These are phyloP conservation scores for Lagenidium giganteum DNA, from an alignment of 352 stramenopile species.

Conservation along the genomic window DNA sequence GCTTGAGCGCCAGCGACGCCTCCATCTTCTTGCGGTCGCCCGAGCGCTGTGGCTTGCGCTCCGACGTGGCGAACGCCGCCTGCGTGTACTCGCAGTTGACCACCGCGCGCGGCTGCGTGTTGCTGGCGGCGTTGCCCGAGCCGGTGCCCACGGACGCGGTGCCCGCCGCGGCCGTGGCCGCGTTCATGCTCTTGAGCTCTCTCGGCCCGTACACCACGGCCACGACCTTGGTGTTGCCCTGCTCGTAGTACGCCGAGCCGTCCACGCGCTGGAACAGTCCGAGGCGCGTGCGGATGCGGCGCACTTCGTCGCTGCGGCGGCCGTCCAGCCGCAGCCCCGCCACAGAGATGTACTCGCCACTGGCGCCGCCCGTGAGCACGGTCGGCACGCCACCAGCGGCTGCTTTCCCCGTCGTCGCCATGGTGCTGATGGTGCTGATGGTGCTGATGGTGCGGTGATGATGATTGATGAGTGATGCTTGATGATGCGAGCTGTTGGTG, in stretches of 20 bases:
- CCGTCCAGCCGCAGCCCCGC: slow-evolving; percentile 82
- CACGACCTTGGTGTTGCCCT: slow-evolving; percentile 89
- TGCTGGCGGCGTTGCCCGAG: slow-evolving; percentile 53
- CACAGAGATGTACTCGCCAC: slow-evolving; percentile 80
- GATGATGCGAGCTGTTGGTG: too few species aligned
- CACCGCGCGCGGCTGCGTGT: slow-evolving; percentile 60
- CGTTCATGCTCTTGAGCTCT: slow-evolving; percentile 49
- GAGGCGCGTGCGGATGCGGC: slow-evolving; percentile 76
- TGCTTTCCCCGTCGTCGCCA: slow-evolving; percentile 62
- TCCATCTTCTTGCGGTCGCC: slow-evolving; percentile 87
- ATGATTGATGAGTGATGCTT: too few species aligned
- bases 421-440: slow-evolving; percentile 13
- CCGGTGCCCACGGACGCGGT: slow-evolving; percentile 50
- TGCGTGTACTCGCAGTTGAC: slow-evolving; percentile 87
- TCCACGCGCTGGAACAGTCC: slow-evolving; percentile 84
- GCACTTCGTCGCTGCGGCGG: slow-evolving; percentile 76
- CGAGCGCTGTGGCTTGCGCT: slow-evolving; percentile 72
- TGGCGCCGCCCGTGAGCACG: slow-evolving; percentile 42
- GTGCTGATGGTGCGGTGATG: too few species aligned
- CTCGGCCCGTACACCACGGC: slow-evolving; percentile 84
- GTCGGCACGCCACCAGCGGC: slow-evolving; percentile 54
- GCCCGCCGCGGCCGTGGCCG: slow-evolving; percentile 22
- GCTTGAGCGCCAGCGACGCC: slow-evolving; percentile 84
- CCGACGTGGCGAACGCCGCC: slow-evolving; percentile 82
- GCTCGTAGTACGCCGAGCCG: slow-evolving; percentile 83